These are phyloP conservation scores for Corymbia maculata DNA, from an alignment of 345 rosid species.

Conservation along the genomic window DNA sequence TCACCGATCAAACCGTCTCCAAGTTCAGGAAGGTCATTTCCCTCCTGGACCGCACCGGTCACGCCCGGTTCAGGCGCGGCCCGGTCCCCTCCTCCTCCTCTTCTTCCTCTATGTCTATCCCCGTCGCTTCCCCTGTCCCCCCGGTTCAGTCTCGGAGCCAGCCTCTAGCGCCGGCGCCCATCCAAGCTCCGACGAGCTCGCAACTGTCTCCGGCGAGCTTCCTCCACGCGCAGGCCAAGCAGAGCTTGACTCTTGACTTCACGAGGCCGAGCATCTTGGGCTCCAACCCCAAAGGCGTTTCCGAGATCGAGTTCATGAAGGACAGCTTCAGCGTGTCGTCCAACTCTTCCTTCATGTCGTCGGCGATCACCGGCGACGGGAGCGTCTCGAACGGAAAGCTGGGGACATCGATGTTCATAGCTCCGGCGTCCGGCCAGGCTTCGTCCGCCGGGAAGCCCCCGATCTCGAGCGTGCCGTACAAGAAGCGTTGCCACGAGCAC, in stretches of 20 bases:
- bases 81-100: constrained; percentile 36
- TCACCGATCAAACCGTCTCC: constrained; percentile 62
- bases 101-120: constrained; percentile 10
- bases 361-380: constrained; percentile 87
- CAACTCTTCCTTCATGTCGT: constrained; percentile 82
- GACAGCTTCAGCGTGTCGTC: constrained; percentile 73
- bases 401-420: constrained; percentile 54
- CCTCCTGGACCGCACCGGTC: constrained; percentile 74
- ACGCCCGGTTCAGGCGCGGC: constrained; percentile 83
- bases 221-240: constrained; percentile 38
- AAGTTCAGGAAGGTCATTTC: constrained; percentile 77
- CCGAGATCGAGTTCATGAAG: constrained; percentile 55
- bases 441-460: constrained; percentile 72
- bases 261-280: constrained; percentile 44
- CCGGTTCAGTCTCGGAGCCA: neutral
- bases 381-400: constrained; percentile 84
- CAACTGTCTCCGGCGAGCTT: constrained; percentile 16
- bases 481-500: constrained; percentile 66
- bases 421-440: constrained; percentile 28
- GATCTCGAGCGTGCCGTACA: constrained; percentile 41
- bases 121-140: neutral
- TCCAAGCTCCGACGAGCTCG: neutral
- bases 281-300: constrained; percentile 20
- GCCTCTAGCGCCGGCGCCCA: neutral
- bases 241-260: constrained; percentile 72